Conservation (phyloP, 2,329 filamentous ascomycete genomes). For the Ophiosphaerella korrae region DNA sequence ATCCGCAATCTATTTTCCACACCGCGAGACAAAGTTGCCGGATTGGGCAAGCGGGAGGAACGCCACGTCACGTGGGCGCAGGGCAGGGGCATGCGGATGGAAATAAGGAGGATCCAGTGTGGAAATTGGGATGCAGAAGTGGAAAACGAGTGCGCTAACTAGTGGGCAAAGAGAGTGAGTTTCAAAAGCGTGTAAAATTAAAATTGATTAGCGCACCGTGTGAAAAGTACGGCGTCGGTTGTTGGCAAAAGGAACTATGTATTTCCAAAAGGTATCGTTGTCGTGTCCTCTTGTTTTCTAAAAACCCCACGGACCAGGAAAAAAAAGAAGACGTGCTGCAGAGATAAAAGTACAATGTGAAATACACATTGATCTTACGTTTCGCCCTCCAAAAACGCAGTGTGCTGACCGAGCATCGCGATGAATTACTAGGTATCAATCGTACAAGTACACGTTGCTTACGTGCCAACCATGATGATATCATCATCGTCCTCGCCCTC, state of each 20-base stretch:
- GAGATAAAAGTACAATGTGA: too few relatives aligned
- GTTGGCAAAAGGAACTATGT: too few relatives aligned
- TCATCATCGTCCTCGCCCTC: constrained; percentile 34
- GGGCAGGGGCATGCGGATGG: constrained; percentile 7
- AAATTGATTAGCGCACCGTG: too few relatives aligned
- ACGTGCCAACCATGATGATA: constrained; percentile 34
- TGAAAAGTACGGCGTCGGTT: too few relatives aligned
- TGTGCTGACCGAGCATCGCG: background rate
- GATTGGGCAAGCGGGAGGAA: constrained; percentile 3
- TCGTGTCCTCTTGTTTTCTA: too few relatives aligned
- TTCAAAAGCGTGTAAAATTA: background rate
- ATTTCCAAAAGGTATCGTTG: too few relatives aligned
- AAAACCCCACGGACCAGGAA: background rate
- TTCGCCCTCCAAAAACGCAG: too few relatives aligned
- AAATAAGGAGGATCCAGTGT: background rate
- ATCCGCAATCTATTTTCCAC: constrained; percentile 15
- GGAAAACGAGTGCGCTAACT: background rate
- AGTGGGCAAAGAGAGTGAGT: background rate
- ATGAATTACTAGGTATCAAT: background rate
- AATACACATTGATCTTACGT: too few relatives aligned
- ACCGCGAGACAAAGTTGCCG: constrained; percentile 1
- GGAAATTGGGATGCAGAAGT: background rate
- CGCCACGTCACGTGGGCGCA: constrained; percentile 11
- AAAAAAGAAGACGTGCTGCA: background rate
- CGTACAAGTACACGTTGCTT: background rate